phyloP scores from a whole-genome alignment of 148 eudicot species.

The Rhododendron griersonianum region DNA sequence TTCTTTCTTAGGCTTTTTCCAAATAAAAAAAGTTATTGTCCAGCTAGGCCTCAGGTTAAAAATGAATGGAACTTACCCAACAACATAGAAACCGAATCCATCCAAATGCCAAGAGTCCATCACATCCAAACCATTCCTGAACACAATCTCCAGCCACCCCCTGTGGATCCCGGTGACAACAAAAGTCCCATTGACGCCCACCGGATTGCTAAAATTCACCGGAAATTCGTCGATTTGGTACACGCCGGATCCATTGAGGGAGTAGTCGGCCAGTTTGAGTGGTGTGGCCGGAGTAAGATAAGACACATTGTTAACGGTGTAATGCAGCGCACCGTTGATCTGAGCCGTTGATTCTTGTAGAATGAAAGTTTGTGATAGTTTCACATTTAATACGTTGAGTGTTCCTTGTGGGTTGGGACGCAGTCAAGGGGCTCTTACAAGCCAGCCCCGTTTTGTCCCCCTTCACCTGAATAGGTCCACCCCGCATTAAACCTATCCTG shows the following conservation, averaged over 20 bases:
- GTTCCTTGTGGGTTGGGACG: constrained; percentile 52
- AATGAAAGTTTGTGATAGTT: constrained; percentile 28
- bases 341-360: constrained; percentile 24
- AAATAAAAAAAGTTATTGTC: too few relatives aligned
- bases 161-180: constrained; percentile 30
- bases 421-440: constrained; percentile 13
- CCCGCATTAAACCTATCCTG: too few relatives aligned
- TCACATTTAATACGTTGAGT: constrained; percentile 28
- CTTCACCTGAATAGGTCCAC: too few relatives aligned
- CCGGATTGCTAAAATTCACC: constrained; percentile 10
- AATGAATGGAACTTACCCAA: neutral
- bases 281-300: constrained; percentile 29
- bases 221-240: constrained; percentile 32
- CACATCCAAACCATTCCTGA: constrained; percentile 20
- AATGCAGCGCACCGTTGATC: constrained; percentile 13
- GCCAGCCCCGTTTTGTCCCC: too few relatives aligned
- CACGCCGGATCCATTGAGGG: constrained; percentile 29
- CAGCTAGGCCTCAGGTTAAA: too few relatives aligned
- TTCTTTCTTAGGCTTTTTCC: too few relatives aligned
- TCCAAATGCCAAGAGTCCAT: constrained; percentile 51
- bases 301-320: constrained; percentile 29
- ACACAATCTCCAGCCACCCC: constrained; percentile 39
- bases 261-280: constrained; percentile 36
- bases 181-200: constrained; percentile 19
- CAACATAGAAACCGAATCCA: constrained; percentile 33